Conservation (phyloP, 139 green algal species). For the Choricystis sp. region DNA sequence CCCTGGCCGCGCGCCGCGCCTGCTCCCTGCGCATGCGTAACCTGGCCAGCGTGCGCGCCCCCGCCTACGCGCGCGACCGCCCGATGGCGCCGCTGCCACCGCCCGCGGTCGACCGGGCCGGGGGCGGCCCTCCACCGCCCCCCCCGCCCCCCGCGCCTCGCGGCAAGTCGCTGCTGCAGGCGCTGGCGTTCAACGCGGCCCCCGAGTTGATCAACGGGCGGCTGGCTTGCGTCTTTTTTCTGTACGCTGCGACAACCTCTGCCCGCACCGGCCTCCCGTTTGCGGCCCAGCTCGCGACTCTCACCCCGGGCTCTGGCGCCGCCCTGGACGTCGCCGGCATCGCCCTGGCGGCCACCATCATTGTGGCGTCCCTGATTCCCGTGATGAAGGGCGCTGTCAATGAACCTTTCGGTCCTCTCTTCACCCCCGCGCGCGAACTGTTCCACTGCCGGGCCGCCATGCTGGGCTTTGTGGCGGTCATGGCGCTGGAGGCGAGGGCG, state of each 20-base stretch:
- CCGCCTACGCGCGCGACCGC: too few species aligned
- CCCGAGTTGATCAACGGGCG: not conserved
- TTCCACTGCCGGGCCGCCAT: not conserved
- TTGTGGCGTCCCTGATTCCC: not conserved
- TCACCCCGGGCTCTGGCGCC: not conserved
- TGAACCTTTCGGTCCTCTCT: not conserved
- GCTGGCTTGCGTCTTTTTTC: not conserved
- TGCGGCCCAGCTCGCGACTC: too few species aligned
- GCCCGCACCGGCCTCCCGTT: not conserved
- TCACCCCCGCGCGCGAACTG: not conserved
- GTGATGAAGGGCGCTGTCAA: not conserved
- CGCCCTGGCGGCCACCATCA: not conserved
- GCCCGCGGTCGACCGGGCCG: too few species aligned
- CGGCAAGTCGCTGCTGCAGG: too few species aligned
- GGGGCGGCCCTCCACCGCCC: too few species aligned
- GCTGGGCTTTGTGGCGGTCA: not conserved
- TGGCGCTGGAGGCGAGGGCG: not conserved
- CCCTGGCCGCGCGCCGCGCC: too few species aligned
- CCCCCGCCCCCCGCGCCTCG: too few species aligned
- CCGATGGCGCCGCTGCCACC: too few species aligned
- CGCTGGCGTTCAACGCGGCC: too few species aligned
- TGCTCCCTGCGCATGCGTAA: too few species aligned
- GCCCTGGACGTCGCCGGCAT: not conserved
- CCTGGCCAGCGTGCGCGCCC: too few species aligned
- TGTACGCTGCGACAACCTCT: too few species aligned